Evolutionary conservation across 768 basidiomycete genomes (phyloP).

Genomic region (Stropharia rugosoannulata): DNA sequence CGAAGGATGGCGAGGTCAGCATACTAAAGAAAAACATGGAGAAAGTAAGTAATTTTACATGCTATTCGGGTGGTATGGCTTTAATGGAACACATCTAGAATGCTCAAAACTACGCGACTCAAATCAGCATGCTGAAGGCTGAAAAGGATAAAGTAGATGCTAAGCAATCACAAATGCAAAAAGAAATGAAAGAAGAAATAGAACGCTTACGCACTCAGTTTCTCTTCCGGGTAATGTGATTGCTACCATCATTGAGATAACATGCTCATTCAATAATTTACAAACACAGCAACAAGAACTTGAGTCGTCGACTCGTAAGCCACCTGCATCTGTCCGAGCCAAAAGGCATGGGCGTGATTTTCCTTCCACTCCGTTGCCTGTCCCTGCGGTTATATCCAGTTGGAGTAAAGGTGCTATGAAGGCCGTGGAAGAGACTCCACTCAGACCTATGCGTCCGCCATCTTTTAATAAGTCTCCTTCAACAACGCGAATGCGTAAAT

Average conservation of each 20-base stretch:
- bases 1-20: constrained; percentile 71
- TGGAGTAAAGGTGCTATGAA: constrained; percentile 30
- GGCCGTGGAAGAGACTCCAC: constrained; percentile 34
- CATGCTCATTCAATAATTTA: not conserved
- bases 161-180: constrained; percentile 53
- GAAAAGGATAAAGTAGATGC: constrained; percentile 63
- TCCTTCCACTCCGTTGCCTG: constrained; percentile 38
- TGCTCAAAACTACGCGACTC: constrained; percentile 55
- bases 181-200: constrained; percentile 64
- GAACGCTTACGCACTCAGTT: constrained; percentile 70
- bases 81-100: constrained; percentile 35
- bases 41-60: constrained; percentile 42
- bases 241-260: not conserved
- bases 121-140: constrained; percentile 53
- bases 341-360: constrained; percentile 34
- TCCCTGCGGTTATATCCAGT: constrained; percentile 38
- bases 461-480: constrained; percentile 21
- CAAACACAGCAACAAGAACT: constrained; percentile 62
- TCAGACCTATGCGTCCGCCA: constrained; percentile 31
- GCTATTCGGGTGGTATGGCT: not conserved
- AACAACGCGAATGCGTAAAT: constrained; percentile 22
- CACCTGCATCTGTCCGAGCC: constrained; percentile 42
- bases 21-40: constrained; percentile 66
- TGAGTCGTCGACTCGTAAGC: constrained; percentile 54
- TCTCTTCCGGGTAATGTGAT: constrained; percentile 58